These are phyloP conservation scores for Apiospora arundinis DNA, from an alignment of 2,329 filamentous ascomycete genomes.

Conservation along the genomic window DNA sequence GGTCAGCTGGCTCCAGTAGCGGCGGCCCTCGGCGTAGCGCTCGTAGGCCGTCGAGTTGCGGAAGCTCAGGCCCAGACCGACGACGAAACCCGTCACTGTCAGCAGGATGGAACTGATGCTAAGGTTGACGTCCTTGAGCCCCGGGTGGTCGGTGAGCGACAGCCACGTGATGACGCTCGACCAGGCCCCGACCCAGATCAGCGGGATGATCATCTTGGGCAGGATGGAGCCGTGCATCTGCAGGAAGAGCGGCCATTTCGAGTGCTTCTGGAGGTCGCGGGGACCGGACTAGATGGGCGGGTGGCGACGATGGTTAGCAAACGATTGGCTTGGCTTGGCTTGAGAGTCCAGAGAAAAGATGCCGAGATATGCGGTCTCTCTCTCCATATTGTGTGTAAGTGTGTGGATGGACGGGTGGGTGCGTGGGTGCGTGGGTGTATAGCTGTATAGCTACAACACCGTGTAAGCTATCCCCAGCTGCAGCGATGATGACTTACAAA, in stretches of 20 bases:
- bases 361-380: no score
- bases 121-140: constrained; percentile 35
- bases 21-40: constrained; percentile 66
- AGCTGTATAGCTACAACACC: constrained; percentile 58
- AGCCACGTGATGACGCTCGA: constrained; percentile 68
- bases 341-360: no score
- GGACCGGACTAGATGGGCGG: no score
- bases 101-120: constrained; percentile 71
- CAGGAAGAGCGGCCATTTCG: constrained; percentile 79
- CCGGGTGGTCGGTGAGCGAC: constrained; percentile 46
- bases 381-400: no score
- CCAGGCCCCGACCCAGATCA: constrained; percentile 69
- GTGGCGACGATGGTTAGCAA: no score
- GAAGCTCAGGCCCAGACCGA: constrained; percentile 79
- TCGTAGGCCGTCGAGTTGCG: constrained; percentile 82
- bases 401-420: no score
- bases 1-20: constrained; percentile 66
- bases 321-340: no score
- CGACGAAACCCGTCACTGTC: constrained; percentile 83
- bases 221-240: constrained; percentile 76
- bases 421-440: no score
- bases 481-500: constrained; percentile 65
- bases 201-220: constrained; percentile 76
- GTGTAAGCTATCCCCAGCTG: constrained; percentile 45
- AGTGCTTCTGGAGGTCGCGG: constrained; percentile 58